Conservation (phyloP, 345 rosid species). For the Cochlearia excelsa region DNA sequence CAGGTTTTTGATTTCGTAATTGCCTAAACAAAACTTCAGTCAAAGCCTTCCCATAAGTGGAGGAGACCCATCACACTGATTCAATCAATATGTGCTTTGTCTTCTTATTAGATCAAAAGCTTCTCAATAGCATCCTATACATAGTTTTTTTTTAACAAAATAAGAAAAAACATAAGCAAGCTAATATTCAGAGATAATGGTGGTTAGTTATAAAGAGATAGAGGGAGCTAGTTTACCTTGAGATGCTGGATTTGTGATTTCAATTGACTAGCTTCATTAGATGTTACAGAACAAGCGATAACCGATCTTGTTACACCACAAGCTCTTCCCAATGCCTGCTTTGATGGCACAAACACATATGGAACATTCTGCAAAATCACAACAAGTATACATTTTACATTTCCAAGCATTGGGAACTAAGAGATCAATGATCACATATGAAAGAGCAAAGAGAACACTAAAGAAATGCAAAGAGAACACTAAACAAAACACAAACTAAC, state of each 20-base stretch:
- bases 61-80: constrained; percentile 97
- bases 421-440: not conserved
- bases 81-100: constrained; percentile 1
- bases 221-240: constrained; percentile 46
- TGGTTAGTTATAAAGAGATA: not conserved
- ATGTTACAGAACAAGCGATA: constrained; percentile 80
- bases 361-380: constrained; percentile 77
- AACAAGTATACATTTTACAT: not conserved
- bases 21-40: constrained; percentile 46
- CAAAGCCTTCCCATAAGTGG: constrained; percentile 56
- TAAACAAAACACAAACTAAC: not conserved
- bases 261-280: constrained; percentile 84
- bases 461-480: not conserved
- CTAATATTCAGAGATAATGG: not conserved
- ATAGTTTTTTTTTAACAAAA: too few species aligned
- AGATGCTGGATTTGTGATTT: constrained; percentile 82
- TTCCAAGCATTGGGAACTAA: not conserved
- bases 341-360: constrained; percentile 95
- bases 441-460: not conserved
- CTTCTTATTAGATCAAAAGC: constrained; percentile 56
- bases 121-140: constrained; percentile 88
- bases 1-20: constrained; percentile 25
- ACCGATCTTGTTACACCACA: constrained; percentile 97
- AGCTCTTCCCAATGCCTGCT: constrained; percentile 94
- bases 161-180: constrained; percentile 24